Evolutionary conservation across 2,329 filamentous ascomycete genomes (phyloP), one percentile per base, ranked within the genome.

Genomic region (Fusarium irregulare): DNA sequence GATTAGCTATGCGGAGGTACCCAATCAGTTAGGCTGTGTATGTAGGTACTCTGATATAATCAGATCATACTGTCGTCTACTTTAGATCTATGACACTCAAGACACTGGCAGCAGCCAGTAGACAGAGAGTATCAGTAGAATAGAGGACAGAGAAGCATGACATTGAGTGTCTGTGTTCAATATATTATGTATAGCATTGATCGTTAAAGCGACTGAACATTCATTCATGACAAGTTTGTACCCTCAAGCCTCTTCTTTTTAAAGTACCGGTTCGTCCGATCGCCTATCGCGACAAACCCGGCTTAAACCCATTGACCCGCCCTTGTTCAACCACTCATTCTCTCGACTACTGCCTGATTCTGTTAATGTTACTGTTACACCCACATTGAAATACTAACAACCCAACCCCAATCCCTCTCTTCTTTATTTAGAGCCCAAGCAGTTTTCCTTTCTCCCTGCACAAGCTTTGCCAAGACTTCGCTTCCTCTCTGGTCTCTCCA

Each of bases 381-480:
- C 34, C 49, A 44, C 59, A 37, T 45, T 47, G 18, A 21, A 46
- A 42, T 41, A 45, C 45, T 45, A 57, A 49, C 60, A 46, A 42
- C 6, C 11, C 23, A 51, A 30, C 28, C 28, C 28, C 28, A 30
- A 21, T 23, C 23, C 13, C 21, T 45, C n/a, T 23, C 20, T 30
- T 46, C 53, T 54, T 28, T n/a, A 18, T 44, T n/a, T 28, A 63
- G 23, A 21, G 41, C 40, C 20, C 20, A 48, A 25, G 27, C 16
- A 44, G 56, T 37, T 21, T 16, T 21, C 9, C 6, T 23, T 21
- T 16, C 28, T 21, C 14, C 7, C 41, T 41, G 49, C 23, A 66
- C 48, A 66, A 66, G 63, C 61, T 66, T 66, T 66, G 61, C 63
- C 61, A 66, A 66, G 63, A 28, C 42, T 51, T 66, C 61, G 55